phyloP scores from a whole-genome alignment of 768 basidiomycete genomes.

The Pholiota microspora region DNA sequence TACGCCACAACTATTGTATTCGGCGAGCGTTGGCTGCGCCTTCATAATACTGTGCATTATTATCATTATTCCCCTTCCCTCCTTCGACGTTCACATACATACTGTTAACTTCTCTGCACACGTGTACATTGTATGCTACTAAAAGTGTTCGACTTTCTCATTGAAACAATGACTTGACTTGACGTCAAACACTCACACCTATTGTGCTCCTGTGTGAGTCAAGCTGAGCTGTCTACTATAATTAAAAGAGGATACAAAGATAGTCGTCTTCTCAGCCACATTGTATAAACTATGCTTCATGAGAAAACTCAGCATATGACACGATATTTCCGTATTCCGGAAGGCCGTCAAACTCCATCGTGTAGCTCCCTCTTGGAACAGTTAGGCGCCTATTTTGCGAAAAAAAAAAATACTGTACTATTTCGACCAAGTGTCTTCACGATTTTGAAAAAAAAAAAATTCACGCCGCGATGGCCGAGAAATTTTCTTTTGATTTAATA shows the following conservation, averaged over 20 bases:
- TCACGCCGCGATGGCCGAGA: too few species aligned
- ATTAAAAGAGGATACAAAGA: not conserved
- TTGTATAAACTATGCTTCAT: too few species aligned
- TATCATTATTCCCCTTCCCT: constrained; percentile 20
- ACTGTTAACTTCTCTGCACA: not conserved
- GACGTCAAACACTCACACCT: not conserved
- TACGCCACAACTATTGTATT: constrained; percentile 11
- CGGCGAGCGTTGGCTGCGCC: constrained; percentile 2
- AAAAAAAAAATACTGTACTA: too few species aligned
- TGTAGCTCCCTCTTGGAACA: too few species aligned
- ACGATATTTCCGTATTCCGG: too few species aligned
- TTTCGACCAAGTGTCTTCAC: too few species aligned
- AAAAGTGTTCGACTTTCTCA: constrained; percentile 6
- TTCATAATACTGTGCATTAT: constrained; percentile 17
- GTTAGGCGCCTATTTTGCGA: too few species aligned
- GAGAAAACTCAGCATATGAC: too few species aligned
- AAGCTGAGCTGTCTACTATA: not conserved
- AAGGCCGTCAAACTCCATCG: too few species aligned
- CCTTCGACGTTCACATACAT: constrained; percentile 11
- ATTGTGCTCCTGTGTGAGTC: constrained; percentile 3
- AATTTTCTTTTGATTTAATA: too few species aligned
- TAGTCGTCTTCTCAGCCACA: not conserved
- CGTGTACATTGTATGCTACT: constrained; percentile 4
- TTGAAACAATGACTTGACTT: constrained; percentile 4
- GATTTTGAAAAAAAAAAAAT: too few species aligned